These are phyloP conservation scores for Brachypodium distachyon DNA, from an alignment of 202 grass and related monocot species.

Conservation along the genomic window DNA sequence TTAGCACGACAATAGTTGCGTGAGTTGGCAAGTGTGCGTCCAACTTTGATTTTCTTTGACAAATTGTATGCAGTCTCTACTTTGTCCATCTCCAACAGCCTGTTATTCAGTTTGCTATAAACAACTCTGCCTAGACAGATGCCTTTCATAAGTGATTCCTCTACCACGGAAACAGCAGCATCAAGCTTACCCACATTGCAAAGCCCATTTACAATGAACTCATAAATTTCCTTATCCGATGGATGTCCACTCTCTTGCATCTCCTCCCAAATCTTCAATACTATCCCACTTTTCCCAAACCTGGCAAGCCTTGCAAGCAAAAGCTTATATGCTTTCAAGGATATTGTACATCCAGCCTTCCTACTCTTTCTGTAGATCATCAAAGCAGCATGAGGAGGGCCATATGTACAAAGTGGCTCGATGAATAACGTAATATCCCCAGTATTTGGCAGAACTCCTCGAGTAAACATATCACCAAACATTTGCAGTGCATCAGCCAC, in stretches of 20 bases:
- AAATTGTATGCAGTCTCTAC: conserved; percentile 73
- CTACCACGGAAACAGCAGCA: conserved; percentile 61
- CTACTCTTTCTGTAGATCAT: conserved; percentile 73
- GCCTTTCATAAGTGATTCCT: conserved; percentile 68
- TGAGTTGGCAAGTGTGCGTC: conserved; percentile 33
- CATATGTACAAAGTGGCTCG: conserved; percentile 60
- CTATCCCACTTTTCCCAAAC: conserved; percentile 67
- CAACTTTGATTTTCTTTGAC: conserved; percentile 64
- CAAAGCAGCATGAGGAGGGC: conserved; percentile 74
- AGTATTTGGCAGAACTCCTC: conserved; percentile 53
- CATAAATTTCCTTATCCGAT: conserved; percentile 70
- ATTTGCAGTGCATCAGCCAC: conserved; percentile 81
- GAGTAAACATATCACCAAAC: conserved; percentile 62
- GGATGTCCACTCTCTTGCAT: conserved; percentile 57
- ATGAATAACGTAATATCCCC: conserved; percentile 68
- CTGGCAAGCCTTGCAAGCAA: conserved; percentile 71
- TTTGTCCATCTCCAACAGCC: conserved; percentile 76
- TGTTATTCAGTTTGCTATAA: conserved; percentile 79
- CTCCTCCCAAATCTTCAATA: conserved; percentile 80
- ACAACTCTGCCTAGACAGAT: conserved; percentile 60
- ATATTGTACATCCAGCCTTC: conserved; percentile 70
- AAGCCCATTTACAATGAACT: conserved; percentile 81
- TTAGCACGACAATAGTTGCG: conserved; percentile 64
- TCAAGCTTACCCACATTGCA: conserved; percentile 84
- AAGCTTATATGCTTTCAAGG: conserved; percentile 84